Conservation (phyloP, 129 eudicot genomes). For the Gnaphalium uliginosum region DNA sequence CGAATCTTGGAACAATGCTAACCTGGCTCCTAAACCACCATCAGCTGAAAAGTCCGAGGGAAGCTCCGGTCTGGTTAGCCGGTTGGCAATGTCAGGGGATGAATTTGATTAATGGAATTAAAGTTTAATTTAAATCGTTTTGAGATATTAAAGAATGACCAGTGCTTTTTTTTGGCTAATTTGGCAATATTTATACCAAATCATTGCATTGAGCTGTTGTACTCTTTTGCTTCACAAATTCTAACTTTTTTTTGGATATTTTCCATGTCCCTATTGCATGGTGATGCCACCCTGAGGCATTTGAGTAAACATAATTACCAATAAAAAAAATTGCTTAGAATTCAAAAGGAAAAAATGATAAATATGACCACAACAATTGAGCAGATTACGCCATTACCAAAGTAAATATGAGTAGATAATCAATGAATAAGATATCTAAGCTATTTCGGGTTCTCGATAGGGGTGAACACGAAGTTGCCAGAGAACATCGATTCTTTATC, state of each 20-base stretch:
- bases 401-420: neutral
- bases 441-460: conserved; percentile 38
- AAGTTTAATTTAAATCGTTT: conserved; percentile 27
- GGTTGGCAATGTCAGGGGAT: conserved; percentile 44
- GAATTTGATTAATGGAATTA: conserved; percentile 18
- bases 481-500: conserved; percentile 81
- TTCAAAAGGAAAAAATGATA: neutral
- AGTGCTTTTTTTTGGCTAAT: conserved; percentile 23
- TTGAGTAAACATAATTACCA: neutral
- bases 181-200: conserved; percentile 14
- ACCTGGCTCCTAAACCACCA: conserved; percentile 37
- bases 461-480: conserved; percentile 80
- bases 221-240: neutral
- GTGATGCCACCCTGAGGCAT: neutral
- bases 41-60: conserved; percentile 40
- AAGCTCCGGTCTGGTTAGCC: conserved; percentile 43
- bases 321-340: neutral
- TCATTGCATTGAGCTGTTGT: conserved; percentile 13
- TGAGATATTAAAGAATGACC: conserved; percentile 25
- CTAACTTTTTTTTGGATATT: neutral
- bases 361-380: neutral
- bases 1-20: conserved; percentile 26
- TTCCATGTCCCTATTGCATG: neutral
- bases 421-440: neutral
- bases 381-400: neutral